Base-by-base conservation (phyloP, 768 basidiomycete genomes). In the Candolleomyces eurysporus region DNA sequence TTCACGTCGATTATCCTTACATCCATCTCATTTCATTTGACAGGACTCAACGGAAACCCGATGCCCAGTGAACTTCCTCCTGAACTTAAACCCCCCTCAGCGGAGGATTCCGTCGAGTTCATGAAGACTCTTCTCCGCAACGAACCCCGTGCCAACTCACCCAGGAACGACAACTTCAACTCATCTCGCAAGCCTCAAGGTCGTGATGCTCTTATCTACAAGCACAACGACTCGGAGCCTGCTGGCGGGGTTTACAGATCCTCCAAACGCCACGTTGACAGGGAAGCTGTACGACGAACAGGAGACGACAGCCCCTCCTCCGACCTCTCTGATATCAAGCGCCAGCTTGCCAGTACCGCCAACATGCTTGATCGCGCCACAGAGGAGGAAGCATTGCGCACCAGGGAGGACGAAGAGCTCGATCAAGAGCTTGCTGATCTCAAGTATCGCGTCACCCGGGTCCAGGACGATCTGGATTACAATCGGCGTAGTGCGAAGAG, bases 401-500 rank as follows among this genome's bases (percentile, higher is more conserved):
- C 89, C 0, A 84, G 79, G 2, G 95, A 96, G 62, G 95, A 98
- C 67, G 95, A 97, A 59, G 90, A 82, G 54, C 79, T 99, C n/a
- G 92, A 96, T 58, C 83, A 89, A 49, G 97, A 98, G 74, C 82
- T 97, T 76, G 84, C 89, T 7, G 92, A 96, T 64, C 77, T 99
- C 51, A 86, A 85, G 48, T 93, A 92, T 68, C 84, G 90, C 31
- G 93, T 97, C 50, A 86, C 87, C 69, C 80, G 95, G 21, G 83
- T 99, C 4, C 89, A 92, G 69, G 94, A 97, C 54, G 96, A 98
- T 72, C 78, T 99, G 32, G 94, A 97, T 46, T 92, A 95, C 65
- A 86, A 88, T 57, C 84, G 87, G 2, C 85, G 89, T 7, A 91
- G 93, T 0, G 86, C 93, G 0, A 82, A 87, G 61, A 84, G 86